Evolutionary conservation across 2,329 filamentous ascomycete genomes (phyloP), one percentile per base, ranked within the genome.

Genomic region (Pezicula rhizophila): DNA sequence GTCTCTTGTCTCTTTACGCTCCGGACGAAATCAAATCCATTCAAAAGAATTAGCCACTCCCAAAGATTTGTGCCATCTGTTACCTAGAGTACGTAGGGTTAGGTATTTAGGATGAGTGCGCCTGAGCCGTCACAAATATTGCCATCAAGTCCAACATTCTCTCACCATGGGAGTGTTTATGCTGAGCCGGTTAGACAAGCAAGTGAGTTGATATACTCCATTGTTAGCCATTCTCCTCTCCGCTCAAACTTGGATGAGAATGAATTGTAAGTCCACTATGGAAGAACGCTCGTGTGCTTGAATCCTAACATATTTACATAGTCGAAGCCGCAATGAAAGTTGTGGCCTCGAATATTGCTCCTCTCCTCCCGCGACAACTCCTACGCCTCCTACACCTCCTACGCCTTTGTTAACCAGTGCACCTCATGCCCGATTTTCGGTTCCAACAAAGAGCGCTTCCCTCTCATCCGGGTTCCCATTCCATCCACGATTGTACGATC

Each of bases 381-480:
- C n/a, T n/a, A n/a, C n/a, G n/a, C n/a, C n/a, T n/a, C n/a, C n/a
- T n/a, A n/a, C 18, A 20, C 3, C 38, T 20, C 3, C n/a, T 40
- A 20, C 38, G 14, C 17, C 18, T 15, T 5, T 11, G 14, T 40
- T 11, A 20, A 20, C n/a, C 23, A 40, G 18, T 5, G 38, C 14
- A 40, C 17, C 11, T 5, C 3, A 20, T 15, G 18, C 14, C 23
- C 46, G 46, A 43, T 48, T 48, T 33, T 28, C 17, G 31, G 42
- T 50, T 5, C 47, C 47, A 18, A 46, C 47, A 28, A 50, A 46
- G 18, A 46, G 23, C 42, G 35, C 40, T 42, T 43, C 47, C 8
- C 28, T 50, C 28, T 50, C 47, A 20, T 50, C 42, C 8, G 47
- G 47, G 6, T 50, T 50, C 43, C 43, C 38, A 31, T 50, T 46